A percentile compares a stretch with the other conserved stretches of the same genome.
Conservation (phyloP, 352 stramenopile genomes). For the Pythium graminicola region DNA sequence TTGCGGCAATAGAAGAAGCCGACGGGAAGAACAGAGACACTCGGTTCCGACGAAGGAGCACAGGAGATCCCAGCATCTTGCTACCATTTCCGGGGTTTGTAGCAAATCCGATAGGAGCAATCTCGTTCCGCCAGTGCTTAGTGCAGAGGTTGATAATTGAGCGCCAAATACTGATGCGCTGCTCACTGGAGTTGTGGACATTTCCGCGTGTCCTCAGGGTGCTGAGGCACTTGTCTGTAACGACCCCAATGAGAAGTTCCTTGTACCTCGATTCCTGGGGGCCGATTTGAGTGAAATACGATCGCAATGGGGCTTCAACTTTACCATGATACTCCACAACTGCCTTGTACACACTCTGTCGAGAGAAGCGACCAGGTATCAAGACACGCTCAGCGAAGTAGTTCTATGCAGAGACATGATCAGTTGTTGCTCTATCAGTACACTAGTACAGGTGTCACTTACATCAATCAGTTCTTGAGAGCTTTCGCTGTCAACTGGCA, state of each 20-base stretch:
- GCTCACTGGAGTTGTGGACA: conserved; percentile 12
- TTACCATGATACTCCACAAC: conserved; percentile 38
- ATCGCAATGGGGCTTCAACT: conserved; percentile 25
- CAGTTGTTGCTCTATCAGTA: neutral
- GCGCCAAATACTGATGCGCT: conserved; percentile 58
- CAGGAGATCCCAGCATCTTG: conserved; percentile 37
- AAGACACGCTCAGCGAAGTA: conserved; percentile 57
- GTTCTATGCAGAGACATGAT: conserved; percentile 21
- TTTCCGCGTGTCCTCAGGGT: neutral
- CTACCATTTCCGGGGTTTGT: conserved; percentile 28
- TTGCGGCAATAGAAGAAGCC: conserved; percentile 38
- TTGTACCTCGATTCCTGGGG: conserved; percentile 59
- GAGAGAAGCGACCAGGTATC: conserved; percentile 57
- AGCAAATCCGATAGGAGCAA: conserved; percentile 62
- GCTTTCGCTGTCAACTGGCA: conserved; percentile 42
- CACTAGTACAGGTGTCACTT: conserved; percentile 1
- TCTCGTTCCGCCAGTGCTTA: conserved; percentile 65
- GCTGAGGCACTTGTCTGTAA: conserved; percentile 35
- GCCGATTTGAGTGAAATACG: conserved; percentile 29
- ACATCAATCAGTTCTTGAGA: conserved; percentile 40
- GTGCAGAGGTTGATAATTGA: conserved; percentile 58
- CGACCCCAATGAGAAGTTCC: conserved; percentile 45
- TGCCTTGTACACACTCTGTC: conserved; percentile 56
- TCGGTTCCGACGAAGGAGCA: conserved; percentile 63
- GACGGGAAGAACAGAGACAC: conserved; percentile 61